phyloP scores from a whole-genome alignment of 805 yeast genomes.

The Wickerhamomyces silvicola region DNA sequence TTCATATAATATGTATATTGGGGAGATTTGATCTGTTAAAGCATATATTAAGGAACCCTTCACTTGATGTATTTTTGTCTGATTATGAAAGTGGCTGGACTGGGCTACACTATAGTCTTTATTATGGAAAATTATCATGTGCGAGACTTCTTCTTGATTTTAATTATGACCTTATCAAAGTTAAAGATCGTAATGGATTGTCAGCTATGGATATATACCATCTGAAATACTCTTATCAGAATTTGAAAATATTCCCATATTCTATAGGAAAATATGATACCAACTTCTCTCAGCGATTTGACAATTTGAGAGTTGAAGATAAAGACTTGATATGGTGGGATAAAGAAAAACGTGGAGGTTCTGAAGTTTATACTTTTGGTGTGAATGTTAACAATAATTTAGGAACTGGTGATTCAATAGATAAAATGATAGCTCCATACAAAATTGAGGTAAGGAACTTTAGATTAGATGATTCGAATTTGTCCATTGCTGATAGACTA shows the following conservation, averaged over 20 bases:
- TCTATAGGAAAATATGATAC: constrained; percentile 27
- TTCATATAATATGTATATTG: constrained; percentile 49
- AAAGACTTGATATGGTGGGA: constrained; percentile 34
- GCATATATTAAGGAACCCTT: constrained; percentile 39
- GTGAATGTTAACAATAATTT: constrained; percentile 54
- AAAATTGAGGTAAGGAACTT: constrained; percentile 24
- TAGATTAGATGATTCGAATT: constrained; percentile 6
- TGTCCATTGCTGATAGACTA: constrained; percentile 22
- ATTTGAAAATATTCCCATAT: constrained; percentile 36
- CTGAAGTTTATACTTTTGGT: constrained; percentile 56
- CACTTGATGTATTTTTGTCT: constrained; percentile 36
- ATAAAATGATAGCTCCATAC: constrained; percentile 37
- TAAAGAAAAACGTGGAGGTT: constrained; percentile 40
- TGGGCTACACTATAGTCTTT: constrained; percentile 65
- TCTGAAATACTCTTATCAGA: constrained; percentile 32
- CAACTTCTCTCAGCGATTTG: constrained; percentile 13
- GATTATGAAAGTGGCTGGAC: constrained; percentile 84
- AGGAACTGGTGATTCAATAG: constrained; percentile 60
- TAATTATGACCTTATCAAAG: constrained; percentile 34
- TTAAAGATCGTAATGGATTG: constrained; percentile 62
- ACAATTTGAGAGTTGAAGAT: constrained; percentile 3
- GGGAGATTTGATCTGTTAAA: constrained; percentile 42
- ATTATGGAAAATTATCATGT: constrained; percentile 48
- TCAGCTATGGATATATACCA: constrained; percentile 64
- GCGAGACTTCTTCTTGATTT: constrained; percentile 37